Evolutionary conservation across 257 asterid genomes (phyloP).

Genomic region (Thymus quinquecostatus): DNA sequence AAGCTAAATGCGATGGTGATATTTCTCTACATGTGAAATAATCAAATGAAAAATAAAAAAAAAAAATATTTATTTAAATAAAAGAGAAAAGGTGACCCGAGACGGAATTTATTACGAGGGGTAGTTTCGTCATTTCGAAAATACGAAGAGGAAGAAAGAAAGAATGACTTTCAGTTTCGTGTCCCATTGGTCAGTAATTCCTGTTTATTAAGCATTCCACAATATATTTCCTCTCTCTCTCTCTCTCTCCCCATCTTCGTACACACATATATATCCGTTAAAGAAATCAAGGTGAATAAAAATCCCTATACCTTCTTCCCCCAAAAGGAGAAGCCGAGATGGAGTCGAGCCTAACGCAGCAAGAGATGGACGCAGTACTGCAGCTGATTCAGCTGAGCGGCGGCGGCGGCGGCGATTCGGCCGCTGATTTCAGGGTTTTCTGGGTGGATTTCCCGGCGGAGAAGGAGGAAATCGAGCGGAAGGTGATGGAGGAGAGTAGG

Average conservation of each 20-base stretch:
- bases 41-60: neutral
- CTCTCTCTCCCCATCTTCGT: neutral
- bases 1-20: neutral
- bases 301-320: neutral
- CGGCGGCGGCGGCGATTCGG: constrained; percentile 55
- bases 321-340: constrained; percentile 14
- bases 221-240: neutral
- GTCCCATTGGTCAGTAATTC: constrained; percentile 37
- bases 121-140: constrained; percentile 27
- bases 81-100: too few species aligned
- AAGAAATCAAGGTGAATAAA: constrained; percentile 11
- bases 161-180: constrained; percentile 36
- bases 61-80: neutral
- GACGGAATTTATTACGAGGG: neutral
- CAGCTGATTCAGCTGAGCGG: constrained; percentile 69
- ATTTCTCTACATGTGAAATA: neutral
- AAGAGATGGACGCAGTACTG: constrained; percentile 67
- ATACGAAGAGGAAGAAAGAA: neutral
- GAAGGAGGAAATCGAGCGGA: neutral
- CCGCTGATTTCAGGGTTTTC: constrained; percentile 22
- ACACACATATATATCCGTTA: constrained; percentile 7
- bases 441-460: constrained; percentile 29
- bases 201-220: constrained; percentile 29
- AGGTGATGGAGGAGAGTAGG: neutral
- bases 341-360: constrained; percentile 51